Base-by-base conservation (phyloP, 306 rosid genomes). In the cucumber (Cucumis sativus) region DNA sequence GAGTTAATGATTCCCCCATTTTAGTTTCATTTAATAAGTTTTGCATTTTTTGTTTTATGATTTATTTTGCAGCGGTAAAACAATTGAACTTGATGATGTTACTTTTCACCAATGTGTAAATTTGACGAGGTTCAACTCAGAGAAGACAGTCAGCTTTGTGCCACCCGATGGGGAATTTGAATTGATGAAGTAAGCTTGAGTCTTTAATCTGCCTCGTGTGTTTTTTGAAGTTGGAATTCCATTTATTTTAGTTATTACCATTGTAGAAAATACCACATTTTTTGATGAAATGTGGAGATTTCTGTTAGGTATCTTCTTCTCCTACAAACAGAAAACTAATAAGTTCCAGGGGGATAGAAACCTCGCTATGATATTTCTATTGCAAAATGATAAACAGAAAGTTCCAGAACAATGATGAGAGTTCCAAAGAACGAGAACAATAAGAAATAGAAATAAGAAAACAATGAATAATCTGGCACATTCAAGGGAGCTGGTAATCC, bases 91-190 rank as follows among this genome's bases (percentile, higher is more conserved):
- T 30, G 97, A 93, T 82, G 98, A 93, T 54, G 98, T 93, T 61
- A 93, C 98, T 62, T 93, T 93, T 86, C 97, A 91, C 83, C 98
- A 93, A 79, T 93, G 98, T 86, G 98, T 93, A 79, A 93, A 93
- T 83, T 88, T 93, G 92, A 91, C 98, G 10, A 89, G 98, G 85
- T 93, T 93, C 82, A 93, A 93, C 85, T 87, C 96, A 41, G 96
- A 89, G 89, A 93, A 91, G 88, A 93, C 97, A 11, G 97, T 93
- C 82, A 93, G 98, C 89, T 93, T 93, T 85, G 98, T 93, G 84
- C 98, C 97, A 47, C 98, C 98, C 21, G 97, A 93, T 75, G 96
- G 97, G 71, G 97, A 93, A 91, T 93, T 93, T 84, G 98, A 93
- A 84, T 91, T 91, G 79, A 93, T 91, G 98, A 93, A 93, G 97